Percentiles rank a stretch among this genome's conserved stretches.
phyloP scores from a whole-genome alignment of 495 filamentous ascomycete genomes.

The Talaromyces adpressus region DNA sequence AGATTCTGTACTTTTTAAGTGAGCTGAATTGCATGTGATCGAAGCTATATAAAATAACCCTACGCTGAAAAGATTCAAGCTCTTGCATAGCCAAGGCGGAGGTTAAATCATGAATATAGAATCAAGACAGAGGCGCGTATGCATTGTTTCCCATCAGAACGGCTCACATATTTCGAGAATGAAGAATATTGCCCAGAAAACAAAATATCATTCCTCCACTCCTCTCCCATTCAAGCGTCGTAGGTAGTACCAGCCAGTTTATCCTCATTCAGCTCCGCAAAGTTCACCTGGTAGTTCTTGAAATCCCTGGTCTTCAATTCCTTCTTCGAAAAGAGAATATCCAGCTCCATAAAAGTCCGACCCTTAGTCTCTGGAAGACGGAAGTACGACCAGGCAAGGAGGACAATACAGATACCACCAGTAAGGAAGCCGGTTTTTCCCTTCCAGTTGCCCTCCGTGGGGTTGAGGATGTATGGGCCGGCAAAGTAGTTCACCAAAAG shows the following conservation, averaged over 20 bases:
- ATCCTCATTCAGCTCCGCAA: not conserved
- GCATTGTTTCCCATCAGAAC: no score
- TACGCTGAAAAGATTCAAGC: no score
- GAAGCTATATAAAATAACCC: no score
- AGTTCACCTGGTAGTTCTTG: constrained; percentile 5
- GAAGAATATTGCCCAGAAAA: not conserved
- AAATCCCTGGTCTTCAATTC: constrained; percentile 32
- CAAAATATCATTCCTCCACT: not conserved
- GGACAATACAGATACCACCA: constrained; percentile 17
- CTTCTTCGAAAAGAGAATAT: constrained; percentile 48
- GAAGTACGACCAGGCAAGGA: constrained; percentile 29
- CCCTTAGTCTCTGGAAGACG: constrained; percentile 37
- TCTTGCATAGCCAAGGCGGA: no score
- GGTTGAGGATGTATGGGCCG: constrained; percentile 29
- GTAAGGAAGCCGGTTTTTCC: constrained; percentile 36
- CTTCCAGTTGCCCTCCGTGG: constrained; percentile 31
- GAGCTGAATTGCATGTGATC: no score
- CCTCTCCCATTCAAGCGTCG: not conserved
- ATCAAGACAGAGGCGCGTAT: no score
- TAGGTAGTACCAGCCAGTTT: not conserved
- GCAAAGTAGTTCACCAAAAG: constrained; percentile 25
- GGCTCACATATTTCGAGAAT: not conserved
- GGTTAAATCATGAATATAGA: no score
- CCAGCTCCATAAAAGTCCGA: constrained; percentile 48
- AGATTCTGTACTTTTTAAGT: no score